phyloP scores from a whole-genome alignment of 495 filamentous ascomycete species.

The Entonaema liquescens region DNA sequence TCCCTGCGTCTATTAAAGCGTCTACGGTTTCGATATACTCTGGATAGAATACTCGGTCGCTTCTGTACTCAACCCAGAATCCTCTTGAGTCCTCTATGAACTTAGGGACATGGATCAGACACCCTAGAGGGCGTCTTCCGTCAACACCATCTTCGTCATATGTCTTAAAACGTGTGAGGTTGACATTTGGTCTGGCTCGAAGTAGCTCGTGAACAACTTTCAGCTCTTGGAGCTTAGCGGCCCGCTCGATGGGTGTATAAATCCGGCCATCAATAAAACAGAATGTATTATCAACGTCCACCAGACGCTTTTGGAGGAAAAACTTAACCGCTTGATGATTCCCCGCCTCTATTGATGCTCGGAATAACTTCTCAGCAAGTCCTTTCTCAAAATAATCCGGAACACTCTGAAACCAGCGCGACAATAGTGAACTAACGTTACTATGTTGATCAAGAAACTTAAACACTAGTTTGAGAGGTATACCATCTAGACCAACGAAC shows the following conservation, averaged over 20 bases:
- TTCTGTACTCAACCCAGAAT: background rate
- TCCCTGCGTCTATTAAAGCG: slow-evolving; percentile 12
- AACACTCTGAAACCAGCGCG: background rate
- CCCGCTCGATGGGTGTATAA: slow-evolving; percentile 23
- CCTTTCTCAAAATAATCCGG: slow-evolving; percentile 3
- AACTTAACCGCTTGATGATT: slow-evolving; percentile 5
- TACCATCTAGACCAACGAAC: slow-evolving; percentile 11
- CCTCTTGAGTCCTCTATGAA: background rate
- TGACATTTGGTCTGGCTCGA: background rate
- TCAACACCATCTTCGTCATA: background rate
- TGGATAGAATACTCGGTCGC: background rate
- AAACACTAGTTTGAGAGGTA: slow-evolving; percentile 1
- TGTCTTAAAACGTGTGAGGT: background rate
- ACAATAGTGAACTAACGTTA: slow-evolving; percentile 5
- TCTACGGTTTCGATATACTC: slow-evolving; percentile 17
- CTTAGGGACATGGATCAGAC: background rate
- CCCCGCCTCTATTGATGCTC: slow-evolving; percentile 26
- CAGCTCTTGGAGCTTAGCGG: slow-evolving; percentile 5
- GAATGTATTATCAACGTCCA: slow-evolving; percentile 14
- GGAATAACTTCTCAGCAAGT: slow-evolving; percentile 29
- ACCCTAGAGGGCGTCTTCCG: background rate
- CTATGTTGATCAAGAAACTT: slow-evolving; percentile 6
- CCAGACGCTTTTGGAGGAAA: slow-evolving; percentile 13
- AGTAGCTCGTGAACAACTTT: slow-evolving; percentile 25
- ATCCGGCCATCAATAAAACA: background rate